Base-by-base conservation (phyloP, 176 grass and related monocot genomes). In the Rhipidocladum racemiflorum region DNA sequence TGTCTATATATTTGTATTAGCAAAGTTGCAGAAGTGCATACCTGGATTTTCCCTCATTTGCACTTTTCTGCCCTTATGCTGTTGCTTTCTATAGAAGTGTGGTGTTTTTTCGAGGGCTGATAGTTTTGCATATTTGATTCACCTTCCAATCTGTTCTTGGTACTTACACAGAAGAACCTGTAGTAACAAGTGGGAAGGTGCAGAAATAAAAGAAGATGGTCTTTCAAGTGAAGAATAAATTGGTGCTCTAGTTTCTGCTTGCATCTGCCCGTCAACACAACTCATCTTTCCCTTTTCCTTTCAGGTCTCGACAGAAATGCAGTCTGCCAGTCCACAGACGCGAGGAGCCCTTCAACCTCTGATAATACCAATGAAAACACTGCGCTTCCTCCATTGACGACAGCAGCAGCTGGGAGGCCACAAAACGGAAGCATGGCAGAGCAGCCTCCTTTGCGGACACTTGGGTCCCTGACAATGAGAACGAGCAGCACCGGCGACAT, bases 391-490 rank as follows among this genome's bases (percentile, higher is more conserved):
- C 69, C 74, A 38, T 16, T 62, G 9, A 21, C 49, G 6, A 24
- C 61, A 66, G 32, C 57, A n/a, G 32, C 57, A n/a, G 12, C 73
- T 10, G 79, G 53, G 21, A 82, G 71, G 66, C 73, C 59, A 51
- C 39, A 39, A 24, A 86, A 86, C 3, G 20, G 74, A 24, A 32
- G 50, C 9, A 5, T 17, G 4, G 50, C 40, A 12, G 73, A 74
- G 74, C 73, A 86, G 48, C 79, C 74, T 42, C 79, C 73, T 13
- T 12, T 82, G 60, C 66, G 73, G 49, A 90, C 84, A 0, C 88
- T 90, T 51, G 67, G 73, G 32, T 90, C 88, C 18, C 39, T 86
- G 66, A 86, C 84, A 24, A 86, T 55, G 51, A 77, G 79, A 24
- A 90, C 73, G 3, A 83, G 49, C 60, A 86, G 78, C 34, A 82